Evolutionary conservation across 2,329 filamentous ascomycete genomes (phyloP).

Genomic region (Xylaria sp.): DNA sequence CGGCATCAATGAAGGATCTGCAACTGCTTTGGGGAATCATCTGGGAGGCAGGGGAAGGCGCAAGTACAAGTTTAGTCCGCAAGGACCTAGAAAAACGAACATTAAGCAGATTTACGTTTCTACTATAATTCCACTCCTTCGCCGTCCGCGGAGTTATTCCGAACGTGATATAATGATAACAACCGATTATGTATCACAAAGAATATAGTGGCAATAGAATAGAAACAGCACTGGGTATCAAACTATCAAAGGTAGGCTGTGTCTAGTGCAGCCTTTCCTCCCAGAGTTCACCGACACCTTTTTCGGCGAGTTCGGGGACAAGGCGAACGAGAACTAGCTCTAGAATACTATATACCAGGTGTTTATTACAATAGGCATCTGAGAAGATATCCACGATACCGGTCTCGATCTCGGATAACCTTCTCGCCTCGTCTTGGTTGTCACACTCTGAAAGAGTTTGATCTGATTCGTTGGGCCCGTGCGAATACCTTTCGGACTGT

Average conservation of each 20-base stretch:
- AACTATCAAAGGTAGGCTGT: conserved; percentile 16
- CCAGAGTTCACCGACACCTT: conserved; percentile 76
- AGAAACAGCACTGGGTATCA: conserved; percentile 17
- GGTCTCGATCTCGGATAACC: conserved; percentile 69
- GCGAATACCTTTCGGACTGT: conserved; percentile 39
- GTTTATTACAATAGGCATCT: conserved; percentile 91
- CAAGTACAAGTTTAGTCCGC: conserved; percentile 19
- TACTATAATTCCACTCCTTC: neutral
- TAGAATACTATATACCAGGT: conserved; percentile 83
- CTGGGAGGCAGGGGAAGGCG: neutral
- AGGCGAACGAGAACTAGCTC: conserved; percentile 84
- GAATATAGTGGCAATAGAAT: neutral
- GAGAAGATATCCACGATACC: conserved; percentile 77
- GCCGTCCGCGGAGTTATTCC: neutral
- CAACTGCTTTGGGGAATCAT: neutral
- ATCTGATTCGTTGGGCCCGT: conserved; percentile 38
- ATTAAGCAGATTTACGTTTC: neutral
- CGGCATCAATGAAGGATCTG: neutral
- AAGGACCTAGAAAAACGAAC: conserved; percentile 23
- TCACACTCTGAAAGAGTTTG: conserved; percentile 29
- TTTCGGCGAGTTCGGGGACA: conserved; percentile 83
- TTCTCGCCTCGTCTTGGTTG: conserved; percentile 56
- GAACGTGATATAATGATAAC: neutral
- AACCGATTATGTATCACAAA: neutral
- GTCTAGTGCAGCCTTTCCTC: conserved; percentile 69